Evolutionary conservation across 2,329 filamentous ascomycete genomes (phyloP).

Genomic region (Chaetomium sp.): DNA sequence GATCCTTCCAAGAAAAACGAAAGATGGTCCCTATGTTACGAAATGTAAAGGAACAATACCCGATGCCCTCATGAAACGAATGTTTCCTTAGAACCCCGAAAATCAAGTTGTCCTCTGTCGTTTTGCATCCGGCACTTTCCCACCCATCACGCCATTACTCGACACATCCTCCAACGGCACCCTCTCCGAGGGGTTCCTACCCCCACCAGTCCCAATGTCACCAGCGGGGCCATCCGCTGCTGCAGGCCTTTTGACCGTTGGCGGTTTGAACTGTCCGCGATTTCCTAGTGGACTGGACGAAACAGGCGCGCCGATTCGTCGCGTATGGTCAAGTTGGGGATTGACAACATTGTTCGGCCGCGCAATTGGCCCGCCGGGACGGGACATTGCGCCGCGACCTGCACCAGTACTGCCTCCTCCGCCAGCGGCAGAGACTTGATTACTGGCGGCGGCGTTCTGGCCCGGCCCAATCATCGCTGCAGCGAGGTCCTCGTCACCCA

Average conservation of each 20-base stretch:
- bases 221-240: conserved; percentile 21
- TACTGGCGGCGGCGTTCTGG: not conserved
- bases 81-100: not conserved
- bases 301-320: conserved; percentile 52
- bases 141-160: conserved; percentile 33
- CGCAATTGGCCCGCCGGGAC: not conserved
- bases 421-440: not conserved
- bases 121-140: conserved; percentile 39
- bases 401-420: not conserved
- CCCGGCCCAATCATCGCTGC: not conserved
- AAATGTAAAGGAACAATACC: too few relatives aligned
- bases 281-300: conserved; percentile 53
- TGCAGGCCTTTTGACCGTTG: conserved; percentile 49
- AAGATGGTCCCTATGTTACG: too few relatives aligned
- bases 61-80: too few relatives aligned
- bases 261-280: conserved; percentile 51
- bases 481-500: not conserved
- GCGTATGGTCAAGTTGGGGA: conserved; percentile 46
- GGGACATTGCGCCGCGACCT: not conserved
- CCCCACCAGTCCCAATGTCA: conserved; percentile 17
- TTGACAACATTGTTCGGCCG: conserved; percentile 37
- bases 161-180: conserved; percentile 47
- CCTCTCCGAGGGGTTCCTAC: conserved; percentile 25
- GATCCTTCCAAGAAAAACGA: too few relatives aligned
- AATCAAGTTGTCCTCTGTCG: conserved; percentile 39